Evolutionary conservation across 1,139 yeast species (phyloP).

Genomic region (Pichia sp.): DNA sequence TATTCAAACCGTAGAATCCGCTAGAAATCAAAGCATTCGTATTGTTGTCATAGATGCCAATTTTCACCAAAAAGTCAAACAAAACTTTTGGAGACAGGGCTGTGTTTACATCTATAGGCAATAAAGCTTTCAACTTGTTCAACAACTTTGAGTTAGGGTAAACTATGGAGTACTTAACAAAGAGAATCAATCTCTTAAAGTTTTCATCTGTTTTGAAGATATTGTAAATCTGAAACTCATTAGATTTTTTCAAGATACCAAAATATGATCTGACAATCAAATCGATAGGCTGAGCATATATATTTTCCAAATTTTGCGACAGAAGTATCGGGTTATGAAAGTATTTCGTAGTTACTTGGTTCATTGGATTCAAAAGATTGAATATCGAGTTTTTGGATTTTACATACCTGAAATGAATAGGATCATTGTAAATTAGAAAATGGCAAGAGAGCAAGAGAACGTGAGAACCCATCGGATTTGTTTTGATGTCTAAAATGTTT

Average conservation of each 20-base stretch:
- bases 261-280: constrained; percentile 13
- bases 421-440: constrained; percentile 23
- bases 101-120: constrained; percentile 1
- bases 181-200: constrained; percentile 21
- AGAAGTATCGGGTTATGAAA: constrained; percentile 24
- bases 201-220: constrained; percentile 16
- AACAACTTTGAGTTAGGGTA: constrained; percentile 27
- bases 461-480: constrained; percentile 11
- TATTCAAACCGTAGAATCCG: constrained; percentile 22
- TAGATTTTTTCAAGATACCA: constrained; percentile 11
- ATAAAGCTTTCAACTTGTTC: constrained; percentile 13
- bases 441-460: constrained; percentile 22
- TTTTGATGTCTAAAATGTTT: constrained; percentile 6
- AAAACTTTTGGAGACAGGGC: constrained; percentile 14
- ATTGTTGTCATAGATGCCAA: constrained; percentile 17
- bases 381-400: constrained; percentile 10
- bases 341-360: constrained; percentile 18
- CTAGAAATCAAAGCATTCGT: constrained; percentile 23
- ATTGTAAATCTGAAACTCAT: constrained; percentile 19
- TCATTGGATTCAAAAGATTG: constrained; percentile 18
- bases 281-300: constrained; percentile 13
- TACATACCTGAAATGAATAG: constrained; percentile 23
- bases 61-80: constrained; percentile 15
- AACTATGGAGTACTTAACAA: constrained; percentile 26
- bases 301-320: constrained; percentile 15